phyloP scores from a whole-genome alignment of 2,329 filamentous ascomycete species.

The Cladorrhinum sp. region DNA sequence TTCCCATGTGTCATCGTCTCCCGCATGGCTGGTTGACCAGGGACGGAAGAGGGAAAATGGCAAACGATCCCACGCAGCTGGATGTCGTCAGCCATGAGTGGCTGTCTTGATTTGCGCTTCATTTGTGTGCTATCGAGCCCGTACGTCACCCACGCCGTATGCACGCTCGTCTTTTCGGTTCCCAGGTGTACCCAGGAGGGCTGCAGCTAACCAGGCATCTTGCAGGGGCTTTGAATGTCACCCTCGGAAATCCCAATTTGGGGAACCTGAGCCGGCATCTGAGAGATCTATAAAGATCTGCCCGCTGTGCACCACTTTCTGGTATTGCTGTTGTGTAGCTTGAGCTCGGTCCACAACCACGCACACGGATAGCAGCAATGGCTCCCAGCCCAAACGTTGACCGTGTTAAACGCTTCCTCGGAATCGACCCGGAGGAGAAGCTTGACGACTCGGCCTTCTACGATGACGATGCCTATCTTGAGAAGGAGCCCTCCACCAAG shows the following conservation, averaged over 20 bases:
- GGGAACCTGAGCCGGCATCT: background rate
- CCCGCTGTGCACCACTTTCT: background rate
- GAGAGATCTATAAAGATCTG: constrained; percentile 7
- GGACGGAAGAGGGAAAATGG: constrained; percentile 5
- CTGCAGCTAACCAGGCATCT: background rate
- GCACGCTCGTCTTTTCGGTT: background rate
- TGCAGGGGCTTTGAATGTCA: background rate
- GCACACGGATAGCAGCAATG: constrained; percentile 15
- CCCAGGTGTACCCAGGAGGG: background rate
- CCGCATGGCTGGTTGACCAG: constrained; percentile 13
- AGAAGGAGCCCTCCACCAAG: constrained; percentile 22
- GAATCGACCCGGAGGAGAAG: constrained; percentile 23
- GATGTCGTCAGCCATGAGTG: background rate
- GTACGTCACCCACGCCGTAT: constrained; percentile 1
- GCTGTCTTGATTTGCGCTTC: background rate
- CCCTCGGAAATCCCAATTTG: background rate
- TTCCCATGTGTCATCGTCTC: constrained; percentile 25
- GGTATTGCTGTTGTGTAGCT: constrained; percentile 1
- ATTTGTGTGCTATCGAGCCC: background rate
- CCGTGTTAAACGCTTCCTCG: constrained; percentile 26
- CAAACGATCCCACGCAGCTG: constrained; percentile 15
- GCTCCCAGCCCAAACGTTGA: constrained; percentile 14
- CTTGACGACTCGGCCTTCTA: constrained; percentile 21
- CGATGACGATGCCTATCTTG: constrained; percentile 24
- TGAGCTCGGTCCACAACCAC: background rate